Evolutionary conservation across 208 protist species (phyloP).

Genomic region (Wallacemonas rigidus): DNA sequence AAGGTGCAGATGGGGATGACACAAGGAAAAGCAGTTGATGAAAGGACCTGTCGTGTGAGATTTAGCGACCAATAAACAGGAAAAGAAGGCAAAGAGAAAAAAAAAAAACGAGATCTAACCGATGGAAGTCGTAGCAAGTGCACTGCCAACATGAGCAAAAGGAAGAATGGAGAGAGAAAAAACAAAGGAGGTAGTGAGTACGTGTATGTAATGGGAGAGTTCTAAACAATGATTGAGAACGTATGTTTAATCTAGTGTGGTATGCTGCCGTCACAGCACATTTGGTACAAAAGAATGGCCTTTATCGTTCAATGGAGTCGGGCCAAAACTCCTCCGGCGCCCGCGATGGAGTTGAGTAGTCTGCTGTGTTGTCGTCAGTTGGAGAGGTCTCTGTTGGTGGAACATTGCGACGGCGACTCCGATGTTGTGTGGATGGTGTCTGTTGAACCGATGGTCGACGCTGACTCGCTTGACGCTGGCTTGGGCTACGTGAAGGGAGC

Average conservation of each 20-base stretch:
- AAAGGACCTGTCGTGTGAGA: neutral
- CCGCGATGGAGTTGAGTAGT: conserved; percentile 11
- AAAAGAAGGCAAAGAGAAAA: conserved; percentile 6
- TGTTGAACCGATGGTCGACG: neutral
- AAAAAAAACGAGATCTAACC: conserved; percentile 14
- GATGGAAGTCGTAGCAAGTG: neutral
- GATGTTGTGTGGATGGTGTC: conserved; percentile 2
- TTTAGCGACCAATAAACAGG: neutral
- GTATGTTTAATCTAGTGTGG: neutral
- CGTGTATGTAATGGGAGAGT: too few species aligned
- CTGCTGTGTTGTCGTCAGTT: neutral
- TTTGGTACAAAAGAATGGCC: conserved; percentile 4
- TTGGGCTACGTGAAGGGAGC: conserved; percentile 8
- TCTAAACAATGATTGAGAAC: neutral
- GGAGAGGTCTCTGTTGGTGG: neutral
- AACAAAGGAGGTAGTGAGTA: neutral
- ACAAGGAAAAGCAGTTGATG: too few species aligned
- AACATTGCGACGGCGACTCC: neutral
- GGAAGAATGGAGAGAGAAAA: neutral
- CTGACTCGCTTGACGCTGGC: neutral
- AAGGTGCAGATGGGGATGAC: too few species aligned
- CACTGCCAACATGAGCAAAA: neutral
- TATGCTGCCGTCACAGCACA: neutral
- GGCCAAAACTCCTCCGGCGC: conserved; percentile 6
- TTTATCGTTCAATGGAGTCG: conserved; percentile 17